Conservation (phyloP, 192 early-diverging fungal species). For the Borealophlyctis nickersoniae region DNA sequence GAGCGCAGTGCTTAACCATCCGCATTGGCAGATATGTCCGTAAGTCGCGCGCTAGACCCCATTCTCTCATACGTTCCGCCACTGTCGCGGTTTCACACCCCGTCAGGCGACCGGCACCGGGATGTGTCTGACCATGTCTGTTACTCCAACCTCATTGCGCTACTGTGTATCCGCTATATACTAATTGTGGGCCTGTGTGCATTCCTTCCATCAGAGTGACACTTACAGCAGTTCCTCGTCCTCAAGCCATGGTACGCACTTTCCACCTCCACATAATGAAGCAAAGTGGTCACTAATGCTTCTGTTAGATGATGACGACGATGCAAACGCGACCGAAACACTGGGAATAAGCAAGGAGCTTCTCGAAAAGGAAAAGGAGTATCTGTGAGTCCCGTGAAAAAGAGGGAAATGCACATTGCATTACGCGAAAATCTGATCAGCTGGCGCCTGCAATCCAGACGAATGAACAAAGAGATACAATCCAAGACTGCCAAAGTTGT, state of each 20-base stretch:
- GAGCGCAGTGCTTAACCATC: no score
- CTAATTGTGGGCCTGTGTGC: not conserved
- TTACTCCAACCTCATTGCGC: no score
- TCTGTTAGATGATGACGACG: not conserved
- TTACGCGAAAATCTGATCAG: not conserved
- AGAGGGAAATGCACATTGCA: not conserved
- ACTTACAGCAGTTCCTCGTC: not conserved
- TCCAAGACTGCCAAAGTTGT: constrained; percentile 39
- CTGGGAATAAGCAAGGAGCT: constrained; percentile 34
- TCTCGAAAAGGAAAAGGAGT: constrained; percentile 41
- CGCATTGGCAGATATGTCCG: no score
- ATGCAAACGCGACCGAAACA: not conserved
- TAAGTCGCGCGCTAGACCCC: not conserved
- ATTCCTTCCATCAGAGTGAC: not conserved
- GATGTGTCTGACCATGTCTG: no score
- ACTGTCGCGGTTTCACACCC: not conserved
- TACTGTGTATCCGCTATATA: no score
- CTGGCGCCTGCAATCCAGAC: constrained; percentile 12
- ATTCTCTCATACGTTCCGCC: not conserved
- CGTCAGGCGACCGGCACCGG: no score
- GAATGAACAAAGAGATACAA: constrained; percentile 46
- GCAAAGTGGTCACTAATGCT: not conserved
- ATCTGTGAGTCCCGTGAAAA: constrained; percentile 29
- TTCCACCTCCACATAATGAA: not conserved
- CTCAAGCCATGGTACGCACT: not conserved